Base-by-base conservation (phyloP, 2,329 filamentous ascomycete genomes). In the Rhinocladiella mackenziei region DNA sequence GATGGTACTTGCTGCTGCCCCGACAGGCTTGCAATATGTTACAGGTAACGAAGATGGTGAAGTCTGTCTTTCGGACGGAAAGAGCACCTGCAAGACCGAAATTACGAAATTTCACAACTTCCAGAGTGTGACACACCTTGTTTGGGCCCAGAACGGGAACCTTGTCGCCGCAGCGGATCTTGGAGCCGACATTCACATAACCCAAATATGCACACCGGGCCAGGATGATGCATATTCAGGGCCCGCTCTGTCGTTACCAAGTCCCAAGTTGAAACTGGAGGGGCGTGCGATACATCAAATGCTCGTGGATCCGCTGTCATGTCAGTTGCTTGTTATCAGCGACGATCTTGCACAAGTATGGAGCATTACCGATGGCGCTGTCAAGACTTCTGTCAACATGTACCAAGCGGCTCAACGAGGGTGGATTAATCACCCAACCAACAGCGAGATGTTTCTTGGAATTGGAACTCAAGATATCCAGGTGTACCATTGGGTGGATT, bases 1-100 rank as follows among this genome's bases (percentile, higher is more conserved):
- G 14, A 32, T 29, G 10, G 40, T 18, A 13, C 23, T 48, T 13
- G 28, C 45, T 18, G 34, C 34, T 8, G 40, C 39, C 13, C 45
- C 39, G 23, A 13, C 9, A 23, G 45, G 45, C 5, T 13, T 30
- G 3, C 26, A 23, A 10, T 48, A 43, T 13, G 28, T 22, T 3
- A 40, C 29, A 4, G 45, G 39, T 5, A 44, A 43, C 17, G 40
- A 43, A 13, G 39, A 48, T 35, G 45, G 45, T 29, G 39, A 44
- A 13, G 34, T 44, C 18, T 22, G 30, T 35, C 35, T 48, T 26
- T 28, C 23, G n/a, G 40, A 43, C n/a, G 22, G 25, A 8, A 33
- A 17, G 13, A 30, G 17, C 5, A 17, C 10, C 10, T 33, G 18
- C n/a, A 29, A 25, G 15, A 22, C 13, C 15, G 39, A 48, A 19